Evolutionary conservation across 768 basidiomycete species (phyloP), one percentile per base, ranked within the genome.

Genomic region (Phlegmacium glaucopus): DNA sequence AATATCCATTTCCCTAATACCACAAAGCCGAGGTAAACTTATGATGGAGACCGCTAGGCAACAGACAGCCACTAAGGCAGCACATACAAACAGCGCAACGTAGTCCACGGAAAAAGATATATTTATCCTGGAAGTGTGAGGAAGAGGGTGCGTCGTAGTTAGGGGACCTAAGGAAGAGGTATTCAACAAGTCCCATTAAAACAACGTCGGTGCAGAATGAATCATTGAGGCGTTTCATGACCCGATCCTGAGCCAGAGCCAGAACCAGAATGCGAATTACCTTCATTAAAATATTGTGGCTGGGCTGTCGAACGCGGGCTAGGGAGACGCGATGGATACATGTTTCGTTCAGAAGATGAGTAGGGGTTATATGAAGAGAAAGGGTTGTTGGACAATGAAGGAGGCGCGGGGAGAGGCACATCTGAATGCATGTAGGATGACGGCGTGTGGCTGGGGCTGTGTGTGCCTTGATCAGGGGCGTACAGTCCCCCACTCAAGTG

Each of bases 391-490:
- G 77, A 67, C 53, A 80, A 61, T 42, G 79, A 70, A 16, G 78
- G 67, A 0, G 78, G 72, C 5, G 79, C 76, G 15, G 79, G 76
- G 56, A 81, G 68, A 8, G 81, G 78, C 16, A 79, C 69, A 16
- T 72, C 71, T 40, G 70, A 68, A 44, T 66, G 58, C 50, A 69
- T 61, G 57, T 69, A 71, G 22, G 66, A 61, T 17, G 69, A 60
- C 6, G 59, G 65, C 25, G 61, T 56, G 48, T 69, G 64, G 12
- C 66, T 66, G 36, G 68, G 68, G 53, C 75, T 70, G 64, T 75
- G 73, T 49, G 72, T 66, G 36, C 68, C 68, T 46, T 70, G 70
- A 26, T 68, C 62, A 39, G 72, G 60, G 22, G 61, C 51, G 49
- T 72, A 73, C 42, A 69, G 37, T 37, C 58, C 49, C 61, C 68